Evolutionary conservation across 139 green algal species (phyloP), one percentile per base, ranked within the genome.

Genomic region (Closterium sp.): DNA sequence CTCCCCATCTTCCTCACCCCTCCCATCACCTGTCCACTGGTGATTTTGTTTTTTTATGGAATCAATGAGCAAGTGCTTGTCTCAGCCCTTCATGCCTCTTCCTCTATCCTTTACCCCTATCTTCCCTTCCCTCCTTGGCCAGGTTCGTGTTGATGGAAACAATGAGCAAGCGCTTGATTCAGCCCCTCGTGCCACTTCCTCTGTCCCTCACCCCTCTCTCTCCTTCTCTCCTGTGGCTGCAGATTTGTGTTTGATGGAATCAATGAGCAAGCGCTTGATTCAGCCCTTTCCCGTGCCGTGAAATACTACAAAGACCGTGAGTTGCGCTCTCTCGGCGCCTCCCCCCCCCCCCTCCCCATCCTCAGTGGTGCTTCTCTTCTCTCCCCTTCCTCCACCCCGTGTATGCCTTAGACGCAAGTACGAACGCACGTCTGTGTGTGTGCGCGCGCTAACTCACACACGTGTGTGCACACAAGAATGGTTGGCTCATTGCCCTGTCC

Each of bases 201-300:
- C 97, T 66, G 4, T 1, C 4, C 43, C 43, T 25, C 43, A 66
- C 43, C 21, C 43, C 43, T 66, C 43, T 25, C 43, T 66, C 9
- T 19, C 9, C 43, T 21, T 16, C 9, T 9, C 38, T 66, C 38
- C 3, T 35, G n/a, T 33, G 0, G 86, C 64, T 69, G 86, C 38
- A 95, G 89, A 34, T 99, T 96, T 94, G 94, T 95, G n/a, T 99
- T 99, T 93, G 95, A 97, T 76, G 98, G 97, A 84, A 92, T 96
- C 23, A 96, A 98, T 88, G 96, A 98, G 66, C 93, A 87, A 25
- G 94, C 94, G 8, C 81, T 98, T 89, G 90, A 97, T 87, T 90
- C 69, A 33, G 96, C 96, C 10, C 94, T 98, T 76, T 95, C 97
- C 92, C 94, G 97, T 4, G 96, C 96, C 6, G 32, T 97, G n/a